Conservation (phyloP, 306 rosid genomes). For the Pterocarpus macrocarpus region DNA sequence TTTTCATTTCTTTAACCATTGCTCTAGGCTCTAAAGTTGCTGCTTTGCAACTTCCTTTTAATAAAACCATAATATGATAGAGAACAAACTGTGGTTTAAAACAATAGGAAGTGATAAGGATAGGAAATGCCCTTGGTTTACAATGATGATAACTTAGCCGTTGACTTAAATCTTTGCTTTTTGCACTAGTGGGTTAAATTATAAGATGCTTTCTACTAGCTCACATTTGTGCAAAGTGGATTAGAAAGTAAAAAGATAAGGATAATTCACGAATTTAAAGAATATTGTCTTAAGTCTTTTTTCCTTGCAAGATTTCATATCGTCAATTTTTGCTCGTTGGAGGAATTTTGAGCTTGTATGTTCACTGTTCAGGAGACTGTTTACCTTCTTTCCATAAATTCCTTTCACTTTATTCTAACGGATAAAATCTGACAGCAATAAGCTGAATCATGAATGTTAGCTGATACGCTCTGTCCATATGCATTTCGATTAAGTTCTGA, state of each 20-base stretch:
- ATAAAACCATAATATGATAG: neutral
- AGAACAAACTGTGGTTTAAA: constrained; percentile 1
- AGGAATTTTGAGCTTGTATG: neutral
- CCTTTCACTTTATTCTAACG: neutral
- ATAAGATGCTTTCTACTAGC: neutral
- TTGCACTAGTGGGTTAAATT: constrained; percentile 13
- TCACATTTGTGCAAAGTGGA: constrained; percentile 15
- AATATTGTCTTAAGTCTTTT: constrained; percentile 3
- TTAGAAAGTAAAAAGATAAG: constrained; percentile 10
- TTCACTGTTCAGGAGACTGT: neutral
- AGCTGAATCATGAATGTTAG: neutral
- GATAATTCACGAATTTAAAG: constrained; percentile 11
- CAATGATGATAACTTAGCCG: constrained; percentile 5
- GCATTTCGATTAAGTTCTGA: neutral
- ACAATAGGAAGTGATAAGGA: neutral
- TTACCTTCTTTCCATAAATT: neutral
- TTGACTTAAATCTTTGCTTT: constrained; percentile 10
- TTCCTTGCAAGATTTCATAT: neutral
- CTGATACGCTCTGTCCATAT: neutral
- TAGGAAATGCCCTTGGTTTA: neutral
- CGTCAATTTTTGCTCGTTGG: neutral
- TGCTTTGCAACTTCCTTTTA: neutral
- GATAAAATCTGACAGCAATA: neutral
- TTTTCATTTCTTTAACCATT: no score
- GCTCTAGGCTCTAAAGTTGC: neutral